Evolutionary conservation across 257 asterid genomes (phyloP).

Genomic region (Lycium barbarum): DNA sequence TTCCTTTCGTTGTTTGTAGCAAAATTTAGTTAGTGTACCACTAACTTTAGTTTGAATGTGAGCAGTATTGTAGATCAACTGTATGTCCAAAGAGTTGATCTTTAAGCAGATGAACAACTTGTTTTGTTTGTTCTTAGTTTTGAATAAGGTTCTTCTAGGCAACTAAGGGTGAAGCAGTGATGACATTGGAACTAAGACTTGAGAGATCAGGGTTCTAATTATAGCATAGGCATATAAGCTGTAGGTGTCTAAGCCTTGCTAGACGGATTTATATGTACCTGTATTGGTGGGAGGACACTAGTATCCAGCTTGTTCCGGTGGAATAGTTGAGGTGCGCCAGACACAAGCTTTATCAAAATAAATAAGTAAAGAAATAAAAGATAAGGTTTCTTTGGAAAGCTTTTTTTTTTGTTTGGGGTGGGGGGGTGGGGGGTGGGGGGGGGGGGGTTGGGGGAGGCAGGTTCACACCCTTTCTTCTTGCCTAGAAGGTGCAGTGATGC

Average conservation of each 20-base stretch:
- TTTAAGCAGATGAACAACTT: neutral
- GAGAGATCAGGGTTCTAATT: neutral
- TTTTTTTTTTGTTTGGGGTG: too few relatives aligned
- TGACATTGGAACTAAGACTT: neutral
- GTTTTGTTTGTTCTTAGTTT: slow-evolving; percentile 14
- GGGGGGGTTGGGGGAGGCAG: too few relatives aligned
- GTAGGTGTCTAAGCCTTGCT: neutral
- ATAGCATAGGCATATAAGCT: neutral
- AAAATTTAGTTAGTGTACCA: neutral
- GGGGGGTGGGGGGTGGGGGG: too few relatives aligned
- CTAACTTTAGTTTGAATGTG: neutral
- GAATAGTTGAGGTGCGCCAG: neutral
- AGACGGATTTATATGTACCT: neutral
- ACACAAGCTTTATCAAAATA: neutral
- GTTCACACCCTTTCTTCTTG: neutral
- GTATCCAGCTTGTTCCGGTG: neutral
- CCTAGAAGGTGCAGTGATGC: neutral
- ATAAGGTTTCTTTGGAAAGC: neutral
- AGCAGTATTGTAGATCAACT: neutral
- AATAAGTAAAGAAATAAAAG: neutral
- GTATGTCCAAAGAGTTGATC: neutral
- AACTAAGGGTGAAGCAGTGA: neutral
- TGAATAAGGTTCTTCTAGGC: neutral
- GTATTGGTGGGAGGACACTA: neutral
- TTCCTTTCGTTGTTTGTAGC: neutral